These are phyloP conservation scores for Trichocomaceae sp. DNA, from an alignment of 2,329 filamentous ascomycete species.

Conservation along the genomic window DNA sequence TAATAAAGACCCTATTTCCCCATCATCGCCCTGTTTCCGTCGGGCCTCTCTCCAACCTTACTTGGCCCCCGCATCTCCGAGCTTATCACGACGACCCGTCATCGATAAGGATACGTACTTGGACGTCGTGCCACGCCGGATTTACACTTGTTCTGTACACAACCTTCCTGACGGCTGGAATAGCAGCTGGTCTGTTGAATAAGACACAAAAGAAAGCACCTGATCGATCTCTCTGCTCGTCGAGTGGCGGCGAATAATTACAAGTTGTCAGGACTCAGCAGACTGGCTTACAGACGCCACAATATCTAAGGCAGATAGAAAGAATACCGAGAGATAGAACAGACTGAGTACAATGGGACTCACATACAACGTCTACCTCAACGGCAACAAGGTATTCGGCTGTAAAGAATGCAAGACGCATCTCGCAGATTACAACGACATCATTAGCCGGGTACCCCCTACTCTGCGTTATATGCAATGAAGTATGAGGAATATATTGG, in stretches of 20 bases:
- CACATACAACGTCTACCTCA: conserved; percentile 85
- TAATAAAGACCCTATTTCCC: neutral
- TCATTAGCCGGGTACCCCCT: conserved; percentile 74
- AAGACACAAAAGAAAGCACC: neutral
- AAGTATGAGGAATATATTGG: neutral
- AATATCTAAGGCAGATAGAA: too few species aligned
- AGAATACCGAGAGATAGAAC: neutral
- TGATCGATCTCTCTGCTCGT: neutral
- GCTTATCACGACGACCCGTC: conserved; percentile 9
- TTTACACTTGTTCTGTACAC: too few species aligned
- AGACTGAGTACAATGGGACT: conserved; percentile 79
- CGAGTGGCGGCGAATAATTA: neutral
- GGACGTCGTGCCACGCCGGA: neutral
- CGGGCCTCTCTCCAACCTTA: neutral
- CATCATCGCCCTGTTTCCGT: neutral
- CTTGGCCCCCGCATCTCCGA: conserved; percentile 9
- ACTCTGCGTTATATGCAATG: conserved; percentile 5
- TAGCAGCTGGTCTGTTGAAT: neutral
- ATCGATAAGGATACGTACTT: neutral
- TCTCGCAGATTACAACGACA: conserved; percentile 89
- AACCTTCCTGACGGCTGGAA: neutral
- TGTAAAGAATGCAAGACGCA: conserved; percentile 96
- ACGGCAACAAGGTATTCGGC: conserved; percentile 78
- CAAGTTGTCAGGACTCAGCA: too few species aligned
- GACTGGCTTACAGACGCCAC: too few species aligned